A percentile compares a stretch with the other conserved stretches of the same genome.
phyloP scores from a whole-genome alignment of 768 basidiomycete species.

The Thelephora aurantiotincta region DNA sequence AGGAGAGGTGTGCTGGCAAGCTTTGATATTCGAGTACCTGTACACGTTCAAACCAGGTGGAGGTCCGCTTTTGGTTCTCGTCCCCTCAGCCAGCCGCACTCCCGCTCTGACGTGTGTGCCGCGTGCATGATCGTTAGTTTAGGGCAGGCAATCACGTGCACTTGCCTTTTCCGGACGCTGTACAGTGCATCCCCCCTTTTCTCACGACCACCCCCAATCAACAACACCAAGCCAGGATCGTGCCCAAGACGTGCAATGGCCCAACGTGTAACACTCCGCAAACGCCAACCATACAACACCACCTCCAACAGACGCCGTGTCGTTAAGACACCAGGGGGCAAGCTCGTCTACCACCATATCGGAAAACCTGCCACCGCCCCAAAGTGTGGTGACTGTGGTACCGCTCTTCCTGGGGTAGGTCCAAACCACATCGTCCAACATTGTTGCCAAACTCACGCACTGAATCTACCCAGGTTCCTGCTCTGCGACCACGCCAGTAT shows the following conservation, averaged over 20 bases:
- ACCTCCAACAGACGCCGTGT: slow-evolving; percentile 89
- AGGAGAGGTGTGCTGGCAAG: too few relatives aligned
- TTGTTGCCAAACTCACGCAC: background rate
- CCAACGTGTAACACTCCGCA: slow-evolving; percentile 99
- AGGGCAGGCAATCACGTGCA: too few relatives aligned
- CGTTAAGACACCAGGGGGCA: slow-evolving; percentile 97
- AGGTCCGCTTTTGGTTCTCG: too few relatives aligned
- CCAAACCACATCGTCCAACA: background rate
- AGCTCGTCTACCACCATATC: slow-evolving; percentile 94
- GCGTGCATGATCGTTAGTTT: too few relatives aligned
- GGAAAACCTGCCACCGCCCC: slow-evolving; percentile 87
- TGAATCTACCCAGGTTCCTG: slow-evolving; percentile 51
- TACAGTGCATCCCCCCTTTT: too few relatives aligned
- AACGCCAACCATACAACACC: slow-evolving; percentile 97
- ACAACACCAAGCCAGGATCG: too few relatives aligned
- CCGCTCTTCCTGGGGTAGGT: slow-evolving; percentile 86
- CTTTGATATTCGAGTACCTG: too few relatives aligned
- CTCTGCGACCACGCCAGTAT: slow-evolving; percentile 91
- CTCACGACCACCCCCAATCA: too few relatives aligned
- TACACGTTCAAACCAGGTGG: too few relatives aligned
- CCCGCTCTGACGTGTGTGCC: too few relatives aligned
- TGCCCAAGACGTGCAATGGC: slow-evolving; percentile 43
- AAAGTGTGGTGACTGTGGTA: slow-evolving; percentile 98
- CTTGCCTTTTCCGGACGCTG: too few relatives aligned
- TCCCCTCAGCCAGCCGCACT: too few relatives aligned